Evolutionary conservation across 1,139 yeast species (phyloP), one percentile per base, ranked within the genome.

Genomic region (Debaryomyces nepalensis): DNA sequence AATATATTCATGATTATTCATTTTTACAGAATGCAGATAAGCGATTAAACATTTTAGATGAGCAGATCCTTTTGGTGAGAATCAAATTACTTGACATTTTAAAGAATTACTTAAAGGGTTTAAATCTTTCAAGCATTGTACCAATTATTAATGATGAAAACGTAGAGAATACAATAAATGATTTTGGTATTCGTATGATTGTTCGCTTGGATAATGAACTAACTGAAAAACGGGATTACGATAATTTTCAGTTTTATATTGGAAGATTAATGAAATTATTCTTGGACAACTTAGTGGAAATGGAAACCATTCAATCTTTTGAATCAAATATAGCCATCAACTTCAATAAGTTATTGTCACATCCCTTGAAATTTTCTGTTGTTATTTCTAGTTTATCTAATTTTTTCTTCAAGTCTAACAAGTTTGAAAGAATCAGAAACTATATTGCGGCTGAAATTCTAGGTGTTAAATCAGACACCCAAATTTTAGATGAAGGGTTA

Each of bases 381-480:
- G 42, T 80, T 5, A 49, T 79, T 1, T 55, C 65, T 2, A 63
- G 75, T 5, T 51, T 70, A 4, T 54, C 68, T 2, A 66, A 68
- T 12, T 69, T 74, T 43, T 50, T 73, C 11, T 45, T 64, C 0
- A 44, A 49, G 8, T 54, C 70, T 2, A 49, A 62, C 2, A 60
- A 63, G 29, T 68, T 76, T 41, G 83, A 76, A 19, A 70, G 82
- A 47, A 51, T 79, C n/a, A 74, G 89, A 47, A 84, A 82, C 49
- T 72, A 71, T 46, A 67, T 79, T n/a, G 80, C 82, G 8, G 81
- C 91, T 1, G 90, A 84, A 48, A 60, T 86, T 22, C 66, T 86
- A 41, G 87, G 89, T 1, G 66, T 76, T 1, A 70, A 65, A 37
- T 54, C 71, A 2, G 55, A 64, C 1, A 40, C 53, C 4, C 74